Evolutionary conservation across 108 stramenopile species (phyloP), one percentile per base, ranked within the genome.

Genomic region (Nannochloropsis gaditana): DNA sequence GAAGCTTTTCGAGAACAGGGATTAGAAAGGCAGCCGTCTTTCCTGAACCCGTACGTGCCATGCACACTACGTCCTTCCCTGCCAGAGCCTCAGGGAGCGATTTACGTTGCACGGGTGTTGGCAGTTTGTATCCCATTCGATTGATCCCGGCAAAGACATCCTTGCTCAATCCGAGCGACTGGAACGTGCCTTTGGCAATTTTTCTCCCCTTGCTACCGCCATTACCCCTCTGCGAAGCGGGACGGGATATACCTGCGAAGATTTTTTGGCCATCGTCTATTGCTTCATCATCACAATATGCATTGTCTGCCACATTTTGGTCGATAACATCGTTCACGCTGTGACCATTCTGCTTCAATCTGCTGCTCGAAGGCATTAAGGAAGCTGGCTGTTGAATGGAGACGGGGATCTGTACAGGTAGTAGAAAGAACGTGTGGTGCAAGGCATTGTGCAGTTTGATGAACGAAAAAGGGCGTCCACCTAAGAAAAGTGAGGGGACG

Each of bases 71-170:
- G 91, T 99, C 98, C 73, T 88, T 87, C 45, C 97, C 97, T 5
- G 94, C 92, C 21, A 99, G 87, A 9, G 95, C 86, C 5, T 96
- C 92, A 15, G 98, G 98, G 11, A 99, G 86, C 73, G 96, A 92
- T 86, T 97, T 97, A 80, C 97, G 93, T 89, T 99, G 99, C 11
- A 99, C 97, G 2, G 99, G 99, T 3, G 99, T 99, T 42, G 99
- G 99, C 44, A 92, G 94, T 43, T 89, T 88, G 88, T 96, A 99
- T 11, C 96, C 96, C 93, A 99, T 94, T 73, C 92, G 93, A 82
- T 94, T 92, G 85, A 99, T 92, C 17, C 97, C 97, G 19, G 85
- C 19, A 31, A 73, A 73, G 15, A 73, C n/a, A 2, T 73, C 59
- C 59, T 73, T 73, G 6, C 59, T 73, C n/a, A 73, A n/a, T n/a